Base-by-base conservation (phyloP, 2,329 filamentous ascomycete species). In the Biscogniauxia marginata region DNA sequence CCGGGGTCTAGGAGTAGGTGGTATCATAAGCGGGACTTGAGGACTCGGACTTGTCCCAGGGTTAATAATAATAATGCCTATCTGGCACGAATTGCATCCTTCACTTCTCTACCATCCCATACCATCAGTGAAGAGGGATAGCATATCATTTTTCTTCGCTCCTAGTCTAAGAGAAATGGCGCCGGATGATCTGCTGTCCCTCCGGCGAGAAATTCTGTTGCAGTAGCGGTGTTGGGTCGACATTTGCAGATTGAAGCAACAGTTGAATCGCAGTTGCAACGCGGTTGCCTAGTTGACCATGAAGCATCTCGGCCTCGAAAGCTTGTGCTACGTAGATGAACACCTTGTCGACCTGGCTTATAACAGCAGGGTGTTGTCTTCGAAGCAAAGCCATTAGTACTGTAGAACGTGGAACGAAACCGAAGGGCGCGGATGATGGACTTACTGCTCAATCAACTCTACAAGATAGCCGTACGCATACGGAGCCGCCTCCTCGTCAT, bases 401-500 rank as follows among this genome's bases (percentile, higher is more conserved):
- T 46, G 7, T 22, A 46, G 3, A 22, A 50, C 46, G 22, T 45
- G 46, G 23, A 24, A 45, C 48, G 20, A 39, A 9, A 8, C 21
- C 7, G 9, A 19, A 34, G 18, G 4, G 34, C 43, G 22, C 46
- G 9, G 46, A 1, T 48, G 48, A n/a, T n/a, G n/a, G n/a, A 87
- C 92, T 84, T 85, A 97, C 95, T 96, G 89, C 65, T 96, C 89
- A 71, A 98, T 97, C 61, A 99, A 76, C 71, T 96, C 88, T 11
- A 90, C 87, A 56, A 99, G 79, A 76, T 96, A 99, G 46, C 88
- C 87, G 71, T 99, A 99, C 1, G 93, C 93, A 73, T 96, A 98
- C 13, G 95, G 95, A 19, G 95, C 95, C 3, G 95, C 95, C 77
- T 99, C 95, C 73, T 99, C 95, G 64, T 99, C 95, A 69, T 96